Evolutionary conservation across 208 protist species (phyloP), one percentile per base, ranked within the genome.

Genomic region (Trypanosomatidae sp.): DNA sequence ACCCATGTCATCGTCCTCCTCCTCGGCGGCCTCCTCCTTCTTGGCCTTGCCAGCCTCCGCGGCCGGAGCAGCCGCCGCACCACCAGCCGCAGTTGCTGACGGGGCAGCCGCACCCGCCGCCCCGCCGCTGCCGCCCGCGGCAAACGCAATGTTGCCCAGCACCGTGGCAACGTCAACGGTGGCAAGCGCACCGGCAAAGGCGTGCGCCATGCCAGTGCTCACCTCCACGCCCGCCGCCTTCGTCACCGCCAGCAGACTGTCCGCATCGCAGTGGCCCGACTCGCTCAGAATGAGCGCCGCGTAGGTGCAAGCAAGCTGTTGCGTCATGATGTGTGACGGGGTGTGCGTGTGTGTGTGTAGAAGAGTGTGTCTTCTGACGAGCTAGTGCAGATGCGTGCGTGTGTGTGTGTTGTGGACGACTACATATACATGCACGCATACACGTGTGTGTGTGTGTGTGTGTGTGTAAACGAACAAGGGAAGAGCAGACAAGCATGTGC

Each of bases 241-340:
- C 43, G 75, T 64, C 40, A 92, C 73, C 15, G 66, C 64, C 33
- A 48, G 38, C 48, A 92, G 58, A 43, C 49, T 66, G 35, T 39
- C 53, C 23, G 71, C 80, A 37, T 92, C 88, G 61, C 68, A 65
- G 64, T 81, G 80, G 48, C 83, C 80, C 54, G 74, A 79, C 65
- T 96, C 94, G 57, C 74, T 71, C 28, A 97, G 84, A 64, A 96
- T 87, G 42, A 97, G 72, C 44, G 89, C 76, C 58, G 94, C 82
- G 79, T 97, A 97, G 16, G 78, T 78, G 78, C 92, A 97, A n/a
- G 92, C 92, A 42, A 95, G 84, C 66, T 96, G 88, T 43, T 74
- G 57, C 46, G 49, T 84, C 15, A 48, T 52, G 41, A 4, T 35
- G 11, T 11, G n/a, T 35, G 30, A 15, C n/a, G 11, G 30, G 11